Evolutionary conservation across 164 flowering plant genomes (phyloP).

Genomic region (Stephania japonica): DNA sequence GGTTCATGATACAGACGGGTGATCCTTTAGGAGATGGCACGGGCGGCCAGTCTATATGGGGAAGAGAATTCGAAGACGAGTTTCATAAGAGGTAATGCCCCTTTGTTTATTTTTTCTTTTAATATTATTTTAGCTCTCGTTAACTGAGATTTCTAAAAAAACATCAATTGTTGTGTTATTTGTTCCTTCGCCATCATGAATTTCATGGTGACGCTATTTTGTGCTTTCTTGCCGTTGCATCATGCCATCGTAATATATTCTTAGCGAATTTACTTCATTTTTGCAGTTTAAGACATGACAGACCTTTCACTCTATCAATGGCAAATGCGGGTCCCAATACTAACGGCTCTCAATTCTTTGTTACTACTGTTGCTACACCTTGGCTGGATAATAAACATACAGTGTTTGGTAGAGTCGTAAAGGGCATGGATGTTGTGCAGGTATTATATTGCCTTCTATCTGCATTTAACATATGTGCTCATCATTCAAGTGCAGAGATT

Average conservation of each 20-base stretch:
- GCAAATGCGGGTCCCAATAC: slow-evolving; percentile 98
- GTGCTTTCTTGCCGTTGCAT: background rate
- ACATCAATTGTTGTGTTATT: background rate
- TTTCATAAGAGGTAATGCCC: slow-evolving; percentile 82
- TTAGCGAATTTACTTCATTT: slow-evolving; percentile 9
- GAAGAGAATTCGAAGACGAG: slow-evolving; percentile 98
- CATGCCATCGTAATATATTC: background rate
- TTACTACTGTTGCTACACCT: slow-evolving; percentile 97
- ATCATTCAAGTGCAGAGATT: background rate
- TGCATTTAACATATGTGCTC: background rate
- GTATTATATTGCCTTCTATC: slow-evolving; percentile 29
- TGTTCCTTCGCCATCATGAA: background rate
- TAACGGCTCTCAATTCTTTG: slow-evolving; percentile 96
- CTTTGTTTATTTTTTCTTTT: background rate
- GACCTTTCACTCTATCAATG: slow-evolving; percentile 97
- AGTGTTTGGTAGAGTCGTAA: slow-evolving; percentile 88
- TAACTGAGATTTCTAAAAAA: background rate
- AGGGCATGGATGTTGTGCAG: slow-evolving; percentile 99
- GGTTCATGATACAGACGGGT: slow-evolving; percentile 99
- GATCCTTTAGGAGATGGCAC: slow-evolving; percentile 99
- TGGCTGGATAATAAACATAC: slow-evolving; percentile 99
- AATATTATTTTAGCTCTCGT: background rate
- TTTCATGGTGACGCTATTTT: background rate
- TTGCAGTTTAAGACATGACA: slow-evolving; percentile 90
- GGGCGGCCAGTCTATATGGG: slow-evolving; percentile 99